phyloP scores from a whole-genome alignment of 2,329 filamentous ascomycete genomes.

The Diaporthe sp. region DNA sequence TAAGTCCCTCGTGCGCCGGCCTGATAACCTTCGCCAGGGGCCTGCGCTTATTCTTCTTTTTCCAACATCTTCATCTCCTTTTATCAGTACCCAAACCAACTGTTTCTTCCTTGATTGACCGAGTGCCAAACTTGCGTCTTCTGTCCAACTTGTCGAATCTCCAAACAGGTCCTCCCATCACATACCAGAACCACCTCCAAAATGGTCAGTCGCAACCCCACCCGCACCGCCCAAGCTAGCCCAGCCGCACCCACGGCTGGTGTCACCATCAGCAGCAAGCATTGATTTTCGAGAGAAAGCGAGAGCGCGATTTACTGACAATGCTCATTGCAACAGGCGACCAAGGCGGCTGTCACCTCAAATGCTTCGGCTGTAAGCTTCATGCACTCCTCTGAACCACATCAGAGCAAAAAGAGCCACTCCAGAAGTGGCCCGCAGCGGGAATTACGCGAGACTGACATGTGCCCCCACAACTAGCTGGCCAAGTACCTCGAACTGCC shows the following conservation, averaged over 20 bases:
- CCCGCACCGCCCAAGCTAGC: neutral
- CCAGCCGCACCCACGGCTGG: neutral
- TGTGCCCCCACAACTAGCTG: constrained; percentile 70
- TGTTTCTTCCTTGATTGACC: constrained; percentile 14
- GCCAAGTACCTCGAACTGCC: constrained; percentile 92
- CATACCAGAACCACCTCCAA: constrained; percentile 5
- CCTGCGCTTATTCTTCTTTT: constrained; percentile 16
- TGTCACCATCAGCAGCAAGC: constrained; percentile 11
- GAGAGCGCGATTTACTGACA: constrained; percentile 19
- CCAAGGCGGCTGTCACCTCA: constrained; percentile 26
- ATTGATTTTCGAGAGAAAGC: neutral
- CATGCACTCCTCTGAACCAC: neutral
- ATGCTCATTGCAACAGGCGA: constrained; percentile 14
- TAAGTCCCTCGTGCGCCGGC: constrained; percentile 25
- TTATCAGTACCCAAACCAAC: neutral
- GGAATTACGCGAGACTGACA: constrained; percentile 37
- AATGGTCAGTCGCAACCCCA: constrained; percentile 22
- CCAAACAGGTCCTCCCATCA: neutral
- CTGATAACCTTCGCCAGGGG: constrained; percentile 14
- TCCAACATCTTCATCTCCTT: constrained; percentile 9
- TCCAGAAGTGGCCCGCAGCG: neutral
- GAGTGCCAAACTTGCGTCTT: neutral
- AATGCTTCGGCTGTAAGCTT: constrained; percentile 27
- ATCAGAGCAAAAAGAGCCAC: neutral
- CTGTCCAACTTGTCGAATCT: neutral